Conservation (phyloP, 495 filamentous ascomycete genomes). For the Talaromyces thailandensis region DNA sequence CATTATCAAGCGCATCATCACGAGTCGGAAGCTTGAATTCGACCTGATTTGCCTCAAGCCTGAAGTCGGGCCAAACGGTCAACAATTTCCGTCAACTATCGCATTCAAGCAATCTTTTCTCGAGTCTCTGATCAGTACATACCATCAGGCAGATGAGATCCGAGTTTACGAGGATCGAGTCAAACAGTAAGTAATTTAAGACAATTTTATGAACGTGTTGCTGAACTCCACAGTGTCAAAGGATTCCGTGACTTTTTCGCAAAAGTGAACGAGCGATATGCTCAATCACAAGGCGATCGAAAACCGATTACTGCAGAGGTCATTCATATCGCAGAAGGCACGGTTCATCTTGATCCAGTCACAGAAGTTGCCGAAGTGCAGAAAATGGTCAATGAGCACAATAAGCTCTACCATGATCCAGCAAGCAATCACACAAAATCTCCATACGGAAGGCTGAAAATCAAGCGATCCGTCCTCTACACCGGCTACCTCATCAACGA, state of each 20-base stretch:
- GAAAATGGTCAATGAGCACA: conserved; percentile 82
- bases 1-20: conserved; percentile 75
- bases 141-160: conserved; percentile 73
- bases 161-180: conserved; percentile 57
- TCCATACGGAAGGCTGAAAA: conserved; percentile 42
- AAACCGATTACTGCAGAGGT: conserved; percentile 68
- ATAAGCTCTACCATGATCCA: conserved; percentile 40
- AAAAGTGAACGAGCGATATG: conserved; percentile 47
- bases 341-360: conserved; percentile 70
- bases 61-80: conserved; percentile 63
- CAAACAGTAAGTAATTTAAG: conserved; percentile 44
- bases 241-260: conserved; percentile 75
- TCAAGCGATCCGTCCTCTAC: conserved; percentile 84
- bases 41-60: conserved; percentile 89
- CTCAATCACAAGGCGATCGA: conserved; percentile 20
- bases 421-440: conserved; percentile 22
- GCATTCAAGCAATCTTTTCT: conserved; percentile 81
- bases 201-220: conserved; percentile 4
- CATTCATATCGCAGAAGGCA: conserved; percentile 73
- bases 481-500: conserved; percentile 83
- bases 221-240: conserved; percentile 44
- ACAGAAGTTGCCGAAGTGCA: conserved; percentile 79
- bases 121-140: conserved; percentile 71
- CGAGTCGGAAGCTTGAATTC: conserved; percentile 71
- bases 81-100: conserved; percentile 72